These are phyloP conservation scores for Aeschynomene evenia DNA, from an alignment of 306 rosid species.

Conservation along the genomic window DNA sequence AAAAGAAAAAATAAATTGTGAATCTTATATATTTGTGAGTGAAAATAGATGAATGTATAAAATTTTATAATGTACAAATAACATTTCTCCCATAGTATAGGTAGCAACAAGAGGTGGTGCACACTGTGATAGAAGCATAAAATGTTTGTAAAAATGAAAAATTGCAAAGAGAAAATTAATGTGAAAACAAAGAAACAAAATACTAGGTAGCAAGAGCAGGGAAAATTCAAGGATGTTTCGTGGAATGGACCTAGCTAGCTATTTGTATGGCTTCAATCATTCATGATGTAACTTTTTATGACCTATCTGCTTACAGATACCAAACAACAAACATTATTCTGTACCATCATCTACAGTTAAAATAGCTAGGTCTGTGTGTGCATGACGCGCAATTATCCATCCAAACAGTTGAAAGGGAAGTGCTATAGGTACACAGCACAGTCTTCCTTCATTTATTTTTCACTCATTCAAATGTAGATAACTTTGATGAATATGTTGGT, in stretches of 20 bases:
- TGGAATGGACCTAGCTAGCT: slow-evolving; percentile 1
- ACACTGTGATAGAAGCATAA: neutral
- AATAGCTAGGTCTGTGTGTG: neutral
- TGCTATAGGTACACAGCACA: no score
- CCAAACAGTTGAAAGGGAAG: no score
- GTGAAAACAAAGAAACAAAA: slow-evolving; percentile 32
- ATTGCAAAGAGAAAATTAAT: neutral
- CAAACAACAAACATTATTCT: no score
- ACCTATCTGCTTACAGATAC: neutral
- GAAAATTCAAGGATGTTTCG: slow-evolving; percentile 33
- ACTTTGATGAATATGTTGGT: no score
- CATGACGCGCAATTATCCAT: neutral
- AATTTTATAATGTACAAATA: no score
- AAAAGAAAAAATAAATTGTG: no score
- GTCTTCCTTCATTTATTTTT: no score
- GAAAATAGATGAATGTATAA: no score
- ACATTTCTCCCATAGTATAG: no score
- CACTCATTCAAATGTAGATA: no score
- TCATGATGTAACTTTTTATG: neutral
- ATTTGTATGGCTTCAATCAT: slow-evolving; percentile 6
- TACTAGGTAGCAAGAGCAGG: slow-evolving; percentile 6
- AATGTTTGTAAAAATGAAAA: no score
- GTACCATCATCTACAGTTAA: neutral
- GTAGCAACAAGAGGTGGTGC: neutral
- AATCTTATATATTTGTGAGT: no score